Evolutionary conservation across 192 early-diverging fungal species (phyloP).

Genomic region (Coemansia pectinata): DNA sequence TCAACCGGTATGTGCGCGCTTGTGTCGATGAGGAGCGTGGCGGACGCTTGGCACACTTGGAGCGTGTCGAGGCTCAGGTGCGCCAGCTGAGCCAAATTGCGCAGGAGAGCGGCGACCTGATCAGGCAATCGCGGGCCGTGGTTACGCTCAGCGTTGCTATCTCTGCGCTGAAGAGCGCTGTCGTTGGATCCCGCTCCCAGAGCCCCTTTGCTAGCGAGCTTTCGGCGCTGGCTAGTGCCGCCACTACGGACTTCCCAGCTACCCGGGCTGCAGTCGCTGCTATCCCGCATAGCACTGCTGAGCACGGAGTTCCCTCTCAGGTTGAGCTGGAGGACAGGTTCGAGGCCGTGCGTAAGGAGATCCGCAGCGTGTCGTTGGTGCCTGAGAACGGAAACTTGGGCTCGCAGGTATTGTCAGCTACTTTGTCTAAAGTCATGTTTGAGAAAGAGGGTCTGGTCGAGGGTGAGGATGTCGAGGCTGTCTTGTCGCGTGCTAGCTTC

Average conservation of each 20-base stretch:
- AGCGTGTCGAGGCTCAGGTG: slow-evolving; percentile 76
- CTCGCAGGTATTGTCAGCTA: slow-evolving; percentile 71
- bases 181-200: slow-evolving; percentile 38
- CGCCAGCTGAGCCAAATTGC: slow-evolving; percentile 71
- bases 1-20: slow-evolving; percentile 73
- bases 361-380: slow-evolving; percentile 79
- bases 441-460: slow-evolving; percentile 81
- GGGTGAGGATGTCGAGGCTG: slow-evolving; percentile 84
- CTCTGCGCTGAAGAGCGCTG: slow-evolving; percentile 62
- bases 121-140: slow-evolving; percentile 62
- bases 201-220: slow-evolving; percentile 76
- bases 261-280: slow-evolving; percentile 63
- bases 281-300: slow-evolving; percentile 59
- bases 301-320: slow-evolving; percentile 65
- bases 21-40: slow-evolving; percentile 88
- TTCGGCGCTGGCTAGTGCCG: slow-evolving; percentile 60
- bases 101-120: slow-evolving; percentile 65
- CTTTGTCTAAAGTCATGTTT: slow-evolving; percentile 78
- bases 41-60: slow-evolving; percentile 82
- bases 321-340: slow-evolving; percentile 72
- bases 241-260: slow-evolving; percentile 52
- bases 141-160: slow-evolving; percentile 68
- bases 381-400: slow-evolving; percentile 86
- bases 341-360: slow-evolving; percentile 62
- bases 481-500: slow-evolving; percentile 75